phyloP scores from a whole-genome alignment of 805 yeast genomes.

The Candida fluviatilis region DNA sequence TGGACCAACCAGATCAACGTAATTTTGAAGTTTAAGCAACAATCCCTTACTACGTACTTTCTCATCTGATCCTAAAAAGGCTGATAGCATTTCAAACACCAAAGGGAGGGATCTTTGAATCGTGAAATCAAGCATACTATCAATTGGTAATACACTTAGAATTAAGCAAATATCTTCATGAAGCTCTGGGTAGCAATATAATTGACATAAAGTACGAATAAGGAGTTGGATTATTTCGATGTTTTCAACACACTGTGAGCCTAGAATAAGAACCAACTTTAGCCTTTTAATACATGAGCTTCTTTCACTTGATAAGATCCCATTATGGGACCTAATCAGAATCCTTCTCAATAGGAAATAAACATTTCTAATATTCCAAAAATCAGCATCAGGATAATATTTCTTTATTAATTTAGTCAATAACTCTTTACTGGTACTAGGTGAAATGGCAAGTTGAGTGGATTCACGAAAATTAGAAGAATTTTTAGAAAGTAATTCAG shows the following conservation, averaged over 20 bases:
- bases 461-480: constrained; percentile 1
- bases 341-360: constrained; percentile 38
- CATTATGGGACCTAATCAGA: constrained; percentile 16
- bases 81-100: constrained; percentile 8
- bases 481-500: background rate
- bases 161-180: constrained; percentile 22
- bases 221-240: constrained; percentile 18
- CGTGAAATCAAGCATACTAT: constrained; percentile 3
- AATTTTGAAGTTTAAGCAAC: background rate
- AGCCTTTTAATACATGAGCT: constrained; percentile 28
- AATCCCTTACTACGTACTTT: background rate
- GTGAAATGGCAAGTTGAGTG: constrained; percentile 16
- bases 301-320: constrained; percentile 19
- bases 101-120: constrained; percentile 8
- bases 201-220: constrained; percentile 14
- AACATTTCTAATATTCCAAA: constrained; percentile 32
- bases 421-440: constrained; percentile 23
- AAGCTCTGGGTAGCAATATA: constrained; percentile 13
- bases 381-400: constrained; percentile 12
- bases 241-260: constrained; percentile 11
- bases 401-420: constrained; percentile 19
- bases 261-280: constrained; percentile 30
- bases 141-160: constrained; percentile 13
- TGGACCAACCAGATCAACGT: background rate
- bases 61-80: background rate